Conservation (phyloP, 2,329 filamentous ascomycete species). For the Epichloe uncinata region DNA sequence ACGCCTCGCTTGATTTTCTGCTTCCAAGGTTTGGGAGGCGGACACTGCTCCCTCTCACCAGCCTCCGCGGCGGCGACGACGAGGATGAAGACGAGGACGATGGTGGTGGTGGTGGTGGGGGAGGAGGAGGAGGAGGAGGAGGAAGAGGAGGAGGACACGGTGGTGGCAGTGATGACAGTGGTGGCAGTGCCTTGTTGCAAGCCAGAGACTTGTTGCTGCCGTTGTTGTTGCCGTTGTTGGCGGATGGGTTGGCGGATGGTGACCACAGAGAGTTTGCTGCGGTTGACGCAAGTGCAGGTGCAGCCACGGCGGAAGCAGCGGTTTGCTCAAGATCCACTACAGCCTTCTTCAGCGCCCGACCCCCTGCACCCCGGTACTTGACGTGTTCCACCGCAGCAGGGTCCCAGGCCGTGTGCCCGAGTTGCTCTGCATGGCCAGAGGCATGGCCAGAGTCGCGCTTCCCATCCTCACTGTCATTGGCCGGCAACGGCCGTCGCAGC, state of each 20-base stretch:
- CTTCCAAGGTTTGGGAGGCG: slow-evolving; percentile 13
- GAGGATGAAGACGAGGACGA: neutral
- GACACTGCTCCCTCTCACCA: slow-evolving; percentile 16
- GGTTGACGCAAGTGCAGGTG: neutral
- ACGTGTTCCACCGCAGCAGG: slow-evolving; percentile 5
- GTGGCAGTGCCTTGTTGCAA: neutral
- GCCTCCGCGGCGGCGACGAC: slow-evolving; percentile 6
- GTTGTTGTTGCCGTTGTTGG: neutral
- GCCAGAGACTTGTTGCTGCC: neutral
- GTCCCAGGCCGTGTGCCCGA: neutral
- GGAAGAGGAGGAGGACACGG: too few relatives aligned
- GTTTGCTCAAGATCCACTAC: neutral
- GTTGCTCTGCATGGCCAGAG: neutral
- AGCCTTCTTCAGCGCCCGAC: slow-evolving; percentile 6
- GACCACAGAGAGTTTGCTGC: neutral
- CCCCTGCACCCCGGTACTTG: slow-evolving; percentile 5
- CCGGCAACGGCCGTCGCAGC: slow-evolving; percentile 22
- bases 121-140: too few relatives aligned
- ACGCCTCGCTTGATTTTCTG: slow-evolving; percentile 15
- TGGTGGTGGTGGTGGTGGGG: neutral
- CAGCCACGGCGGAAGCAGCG: slow-evolving; percentile 8
- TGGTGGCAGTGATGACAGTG: neutral
- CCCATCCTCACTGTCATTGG: slow-evolving; percentile 25
- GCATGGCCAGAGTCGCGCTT: slow-evolving; percentile 43
- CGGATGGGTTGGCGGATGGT: neutral